Evolutionary conservation across 1,284 basidiomycete species (phyloP), one percentile per base, ranked within the genome.

Genomic region (Gymnopus androsaceus): DNA sequence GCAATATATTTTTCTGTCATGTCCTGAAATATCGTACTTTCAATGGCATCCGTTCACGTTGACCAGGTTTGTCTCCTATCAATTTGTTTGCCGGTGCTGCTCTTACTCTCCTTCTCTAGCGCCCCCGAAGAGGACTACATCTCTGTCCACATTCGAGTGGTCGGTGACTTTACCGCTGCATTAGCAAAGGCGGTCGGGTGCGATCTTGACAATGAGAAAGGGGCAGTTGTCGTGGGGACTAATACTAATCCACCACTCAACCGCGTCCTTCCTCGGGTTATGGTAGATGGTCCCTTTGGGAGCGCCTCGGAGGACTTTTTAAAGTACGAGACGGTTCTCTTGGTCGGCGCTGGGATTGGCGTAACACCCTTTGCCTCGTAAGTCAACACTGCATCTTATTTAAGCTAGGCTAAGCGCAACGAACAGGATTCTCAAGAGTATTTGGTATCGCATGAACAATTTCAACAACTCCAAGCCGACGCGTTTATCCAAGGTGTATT

Each of bases 31-130:
- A 36, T 92, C 89, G 11, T 94, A 92, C 77, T 95, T 90, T 81
- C 92, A 95, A 68, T 96, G 93, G 90, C 92, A 95, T 68, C 93
- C 93, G 21, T 95, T 95, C 79, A 95, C 93, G 11, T 82, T 95
- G 60, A 95, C 91, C 21, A 88, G 85, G 81, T 80, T 58, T 37
- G 73, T 67, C n/a, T 46, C 40, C 17, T 5, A 30, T 23, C n/a
- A n/a, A 8, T 33, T 19, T 28, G 6, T 19, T 42, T 42, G 14
- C 47, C 25, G 31, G 42, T 49, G 27, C 46, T 3, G 15, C 17
- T 28, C 36, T 38, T 14, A 40, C 21, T n/a, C 14, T 15, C 17
- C 27, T 9, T 19, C 56, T n/a, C n/a, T n/a, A 88, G 87, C 64
- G 92, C 93, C 0, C 92, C 92, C 1, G 92, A 94, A 69, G 92